Percentiles rank a stretch among this genome's conserved stretches.
These are phyloP conservation scores for Elaeagnus macrophylla DNA, from an alignment of 306 rosid genomes.

Conservation along the genomic window DNA sequence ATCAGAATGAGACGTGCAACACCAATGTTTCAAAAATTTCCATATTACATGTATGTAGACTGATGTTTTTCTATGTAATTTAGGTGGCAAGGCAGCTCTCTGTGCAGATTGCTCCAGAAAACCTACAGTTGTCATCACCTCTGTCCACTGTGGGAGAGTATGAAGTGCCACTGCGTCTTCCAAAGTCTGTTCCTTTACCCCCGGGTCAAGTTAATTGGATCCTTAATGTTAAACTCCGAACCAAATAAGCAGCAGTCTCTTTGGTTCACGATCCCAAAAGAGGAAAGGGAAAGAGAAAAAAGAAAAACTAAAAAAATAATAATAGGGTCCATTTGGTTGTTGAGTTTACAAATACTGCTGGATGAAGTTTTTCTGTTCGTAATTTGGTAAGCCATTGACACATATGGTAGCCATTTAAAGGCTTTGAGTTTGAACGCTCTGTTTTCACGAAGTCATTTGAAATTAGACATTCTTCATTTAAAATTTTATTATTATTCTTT, in stretches of 20 bases:
- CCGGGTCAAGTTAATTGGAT: slow-evolving; percentile 71
- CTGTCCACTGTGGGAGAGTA: slow-evolving; percentile 60
- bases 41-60: background rate
- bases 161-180: slow-evolving; percentile 74
- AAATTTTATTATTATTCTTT: too few species aligned
- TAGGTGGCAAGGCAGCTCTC: slow-evolving; percentile 79
- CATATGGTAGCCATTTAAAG: too few species aligned
- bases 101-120: slow-evolving; percentile 53
- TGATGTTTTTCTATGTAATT: slow-evolving; percentile 12
- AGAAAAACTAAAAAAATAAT: background rate
- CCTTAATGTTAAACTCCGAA: slow-evolving; percentile 61
- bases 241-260: slow-evolving; percentile 27
- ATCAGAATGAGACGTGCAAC: background rate
- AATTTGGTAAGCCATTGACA: too few species aligned
- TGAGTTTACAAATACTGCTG: too few species aligned
- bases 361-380: too few species aligned
- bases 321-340: background rate
- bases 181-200: slow-evolving; percentile 73
- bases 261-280: background rate
- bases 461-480: too few species aligned
- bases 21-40: background rate
- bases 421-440: too few species aligned
- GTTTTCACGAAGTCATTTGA: too few species aligned
- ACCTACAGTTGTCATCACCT: slow-evolving; percentile 47
- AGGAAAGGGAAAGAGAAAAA: background rate